A percentile compares a stretch with the other conserved stretches of the same genome.
Conservation (phyloP, 176 grass and related monocot species). For the Thalia dealbata region DNA sequence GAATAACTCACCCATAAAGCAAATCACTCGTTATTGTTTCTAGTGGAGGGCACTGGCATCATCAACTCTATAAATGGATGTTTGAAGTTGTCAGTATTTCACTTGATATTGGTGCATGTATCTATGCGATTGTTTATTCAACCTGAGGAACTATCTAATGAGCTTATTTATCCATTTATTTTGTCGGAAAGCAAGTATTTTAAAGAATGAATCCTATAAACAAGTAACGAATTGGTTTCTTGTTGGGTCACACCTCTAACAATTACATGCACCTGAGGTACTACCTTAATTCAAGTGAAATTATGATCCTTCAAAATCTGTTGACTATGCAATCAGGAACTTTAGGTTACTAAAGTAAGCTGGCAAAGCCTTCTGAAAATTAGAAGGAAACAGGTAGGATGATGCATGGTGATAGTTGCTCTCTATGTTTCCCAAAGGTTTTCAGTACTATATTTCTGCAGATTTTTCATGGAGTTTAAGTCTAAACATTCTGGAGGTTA, state of each 20-base stretch:
- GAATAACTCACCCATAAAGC: no score
- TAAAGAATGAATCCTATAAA: not conserved
- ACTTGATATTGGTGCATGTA: not conserved
- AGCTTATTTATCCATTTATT: not conserved
- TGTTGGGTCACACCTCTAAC: no score
- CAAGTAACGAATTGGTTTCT: not conserved
- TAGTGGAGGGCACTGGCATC: not conserved
- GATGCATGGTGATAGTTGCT: no score
- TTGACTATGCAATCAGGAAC: not conserved
- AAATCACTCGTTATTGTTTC: no score
- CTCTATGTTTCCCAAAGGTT: no score
- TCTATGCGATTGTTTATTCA: not conserved
- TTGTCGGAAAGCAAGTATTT: not conserved
- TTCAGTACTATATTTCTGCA: no score
- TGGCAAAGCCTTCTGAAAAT: no score
- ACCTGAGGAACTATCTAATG: not conserved
- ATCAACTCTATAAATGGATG: not conserved
- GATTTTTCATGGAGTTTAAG: no score
- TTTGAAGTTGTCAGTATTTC: not conserved
- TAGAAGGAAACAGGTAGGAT: no score
- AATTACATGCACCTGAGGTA: no score
- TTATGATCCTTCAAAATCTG: not conserved
- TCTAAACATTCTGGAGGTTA: no score
- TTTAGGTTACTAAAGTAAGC: no score
- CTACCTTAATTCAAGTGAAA: not conserved